A percentile compares a stretch with the other conserved stretches of the same genome.
phyloP scores from a whole-genome alignment of 2,329 filamentous ascomycete genomes.

The Paraphoma chrysanthemicola region DNA sequence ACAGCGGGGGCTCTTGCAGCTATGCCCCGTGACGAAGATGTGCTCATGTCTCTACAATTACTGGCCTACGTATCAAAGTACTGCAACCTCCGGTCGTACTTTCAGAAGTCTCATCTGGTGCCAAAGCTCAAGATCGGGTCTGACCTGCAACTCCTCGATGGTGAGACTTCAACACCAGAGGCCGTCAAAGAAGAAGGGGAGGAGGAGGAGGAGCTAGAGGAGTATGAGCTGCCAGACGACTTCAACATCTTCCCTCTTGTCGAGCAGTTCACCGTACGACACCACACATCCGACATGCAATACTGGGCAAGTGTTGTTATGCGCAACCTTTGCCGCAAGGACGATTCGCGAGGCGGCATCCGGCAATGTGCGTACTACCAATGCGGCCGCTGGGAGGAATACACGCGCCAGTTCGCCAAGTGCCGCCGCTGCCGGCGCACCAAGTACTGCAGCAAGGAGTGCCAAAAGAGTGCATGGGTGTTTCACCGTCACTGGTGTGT shows the following conservation, averaged over 20 bases:
- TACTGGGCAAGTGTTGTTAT: constrained; percentile 99
- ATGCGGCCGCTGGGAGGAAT: constrained; percentile 98
- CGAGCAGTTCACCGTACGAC: constrained; percentile 96
- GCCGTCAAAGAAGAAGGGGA: constrained; percentile 60
- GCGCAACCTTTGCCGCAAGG: constrained; percentile 97
- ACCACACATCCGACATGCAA: constrained; percentile 97
- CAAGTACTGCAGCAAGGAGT: constrained; percentile 99
- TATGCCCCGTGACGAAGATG: constrained; percentile 96
- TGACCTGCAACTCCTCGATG: constrained; percentile 81
- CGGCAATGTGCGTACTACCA: constrained; percentile 97
- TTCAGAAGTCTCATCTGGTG: constrained; percentile 92
- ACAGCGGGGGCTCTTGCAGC: constrained; percentile 78
- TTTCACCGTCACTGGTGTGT: constrained; percentile 99
- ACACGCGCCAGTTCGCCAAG: constrained; percentile 95
- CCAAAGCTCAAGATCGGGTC: constrained; percentile 88
- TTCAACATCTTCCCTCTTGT: constrained; percentile 98
- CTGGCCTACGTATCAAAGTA: constrained; percentile 99
- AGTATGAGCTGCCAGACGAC: constrained; percentile 90
- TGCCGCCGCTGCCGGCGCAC: constrained; percentile 94
- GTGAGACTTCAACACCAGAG: constrained; percentile 57
- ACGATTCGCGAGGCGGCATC: constrained; percentile 92
- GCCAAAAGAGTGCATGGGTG: constrained; percentile 98
- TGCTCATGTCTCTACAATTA: constrained; percentile 95
- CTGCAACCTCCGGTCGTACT: constrained; percentile 93
- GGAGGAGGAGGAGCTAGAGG: constrained; percentile 75